phyloP scores from a whole-genome alignment of 306 rosid species.

The Adenanthera pavonina region DNA sequence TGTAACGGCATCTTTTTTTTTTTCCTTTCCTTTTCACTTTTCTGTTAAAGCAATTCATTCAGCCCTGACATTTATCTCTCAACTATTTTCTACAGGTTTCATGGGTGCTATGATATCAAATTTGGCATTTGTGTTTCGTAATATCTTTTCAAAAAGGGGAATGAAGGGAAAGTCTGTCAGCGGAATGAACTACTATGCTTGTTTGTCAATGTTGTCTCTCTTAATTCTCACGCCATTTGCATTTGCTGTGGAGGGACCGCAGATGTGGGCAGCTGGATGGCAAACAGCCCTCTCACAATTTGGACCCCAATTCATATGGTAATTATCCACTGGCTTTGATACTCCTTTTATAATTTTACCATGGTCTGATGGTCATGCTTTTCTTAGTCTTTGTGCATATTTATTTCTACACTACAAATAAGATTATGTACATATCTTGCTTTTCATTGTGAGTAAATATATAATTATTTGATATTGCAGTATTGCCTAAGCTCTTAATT shows the following conservation, averaged over 20 bases:
- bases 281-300: slow-evolving; percentile 69
- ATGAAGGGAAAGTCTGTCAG: slow-evolving; percentile 92
- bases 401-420: neutral
- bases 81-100: slow-evolving; percentile 64
- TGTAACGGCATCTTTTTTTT: neutral
- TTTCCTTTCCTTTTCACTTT: neutral
- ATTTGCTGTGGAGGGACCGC: slow-evolving; percentile 89
- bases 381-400: neutral
- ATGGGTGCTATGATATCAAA: slow-evolving; percentile 99
- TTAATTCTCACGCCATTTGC: slow-evolving; percentile 82
- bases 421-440: slow-evolving; percentile 20
- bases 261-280: slow-evolving; percentile 89
- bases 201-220: slow-evolving; percentile 83
- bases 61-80: slow-evolving; percentile 25
- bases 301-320: slow-evolving; percentile 88
- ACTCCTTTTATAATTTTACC: slow-evolving; percentile 7
- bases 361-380: neutral
- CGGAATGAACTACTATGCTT: slow-evolving; percentile 89
- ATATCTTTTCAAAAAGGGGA: slow-evolving; percentile 87
- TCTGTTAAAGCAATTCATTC: slow-evolving; percentile 13
- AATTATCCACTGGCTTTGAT: slow-evolving; percentile 32
- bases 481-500: slow-evolving; percentile 3
- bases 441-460: slow-evolving; percentile 10
- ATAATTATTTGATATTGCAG: neutral
- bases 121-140: slow-evolving; percentile 87